phyloP scores from a whole-genome alignment of 768 basidiomycete genomes.

The Gymnopilus junonius region DNA sequence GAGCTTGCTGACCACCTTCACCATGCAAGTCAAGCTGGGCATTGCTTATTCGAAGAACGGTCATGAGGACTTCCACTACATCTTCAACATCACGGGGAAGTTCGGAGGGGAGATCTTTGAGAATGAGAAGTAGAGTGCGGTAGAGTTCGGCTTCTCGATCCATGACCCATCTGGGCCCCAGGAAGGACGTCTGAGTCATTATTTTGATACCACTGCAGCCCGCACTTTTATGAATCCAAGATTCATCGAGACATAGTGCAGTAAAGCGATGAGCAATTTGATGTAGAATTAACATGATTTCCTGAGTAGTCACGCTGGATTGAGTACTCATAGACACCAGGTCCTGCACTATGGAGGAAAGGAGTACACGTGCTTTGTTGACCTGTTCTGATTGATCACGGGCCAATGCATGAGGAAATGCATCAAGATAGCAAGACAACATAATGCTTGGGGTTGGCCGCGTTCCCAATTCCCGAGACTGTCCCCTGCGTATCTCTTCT shows the following conservation, averaged over 20 bases:
- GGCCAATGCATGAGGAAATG: constrained; percentile 76
- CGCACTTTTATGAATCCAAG: constrained; percentile 89
- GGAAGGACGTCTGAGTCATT: constrained; percentile 69
- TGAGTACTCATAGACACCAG: constrained; percentile 60
- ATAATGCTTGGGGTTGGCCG: constrained; percentile 61
- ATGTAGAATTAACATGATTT: constrained; percentile 72
- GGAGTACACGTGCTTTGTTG: constrained; percentile 59
- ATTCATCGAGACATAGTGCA: constrained; percentile 87
- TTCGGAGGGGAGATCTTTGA: constrained; percentile 94
- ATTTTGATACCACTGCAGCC: constrained; percentile 87
- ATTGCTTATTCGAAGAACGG: constrained; percentile 66
- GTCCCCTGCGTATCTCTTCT: constrained; percentile 67
- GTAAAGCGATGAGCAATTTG: constrained; percentile 84
- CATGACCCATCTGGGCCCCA: constrained; percentile 79
- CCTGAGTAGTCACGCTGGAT: constrained; percentile 50
- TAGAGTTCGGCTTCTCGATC: constrained; percentile 91
- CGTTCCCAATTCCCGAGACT: constrained; percentile 53
- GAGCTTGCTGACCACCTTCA: constrained; percentile 47
- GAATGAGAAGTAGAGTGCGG: constrained; percentile 85
- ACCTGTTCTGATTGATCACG: constrained; percentile 66
- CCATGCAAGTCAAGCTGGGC: constrained; percentile 48
- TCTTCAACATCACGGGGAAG: constrained; percentile 81
- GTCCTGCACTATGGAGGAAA: constrained; percentile 67
- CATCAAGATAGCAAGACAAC: constrained; percentile 78
- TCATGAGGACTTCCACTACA: constrained; percentile 76